Conservation (phyloP, 1,284 basidiomycete genomes). For the Meripilus lineatus region DNA sequence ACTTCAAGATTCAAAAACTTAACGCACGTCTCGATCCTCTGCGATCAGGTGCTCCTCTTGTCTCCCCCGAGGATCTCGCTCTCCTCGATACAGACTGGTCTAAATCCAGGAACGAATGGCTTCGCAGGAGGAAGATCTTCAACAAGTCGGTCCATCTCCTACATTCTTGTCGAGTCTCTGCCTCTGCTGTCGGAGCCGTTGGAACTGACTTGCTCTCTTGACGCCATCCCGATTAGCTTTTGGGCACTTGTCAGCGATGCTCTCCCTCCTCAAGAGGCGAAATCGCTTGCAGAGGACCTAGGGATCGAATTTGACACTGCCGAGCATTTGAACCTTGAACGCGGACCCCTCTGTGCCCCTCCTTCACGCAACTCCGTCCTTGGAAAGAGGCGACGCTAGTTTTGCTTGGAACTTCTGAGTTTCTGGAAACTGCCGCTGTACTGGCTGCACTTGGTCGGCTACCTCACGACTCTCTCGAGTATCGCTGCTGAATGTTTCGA, state of each 20-base stretch:
- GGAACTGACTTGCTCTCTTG: not conserved
- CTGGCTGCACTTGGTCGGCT: no score
- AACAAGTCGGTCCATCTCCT: conserved; percentile 45
- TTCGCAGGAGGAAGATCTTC: conserved; percentile 62
- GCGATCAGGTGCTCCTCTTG: conserved; percentile 56
- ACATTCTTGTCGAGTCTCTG: not conserved
- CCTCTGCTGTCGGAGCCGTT: not conserved
- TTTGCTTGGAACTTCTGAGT: no score
- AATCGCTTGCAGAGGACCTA: conserved; percentile 61
- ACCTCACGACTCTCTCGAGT: no score
- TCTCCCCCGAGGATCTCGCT: conserved; percentile 62
- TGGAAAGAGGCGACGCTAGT: conserved; percentile 18
- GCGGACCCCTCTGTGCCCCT: conserved; percentile 39
- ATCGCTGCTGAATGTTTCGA: no score
- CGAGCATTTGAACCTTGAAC: conserved; percentile 59
- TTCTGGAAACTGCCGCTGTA: no score
- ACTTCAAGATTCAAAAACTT: conserved; percentile 45
- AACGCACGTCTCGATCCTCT: conserved; percentile 55
- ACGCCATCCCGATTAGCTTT: conserved; percentile 41
- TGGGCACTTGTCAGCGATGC: conserved; percentile 70
- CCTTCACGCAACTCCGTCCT: conserved; percentile 6
- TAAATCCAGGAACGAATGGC: conserved; percentile 72
- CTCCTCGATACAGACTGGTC: conserved; percentile 62
- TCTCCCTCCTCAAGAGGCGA: conserved; percentile 57
- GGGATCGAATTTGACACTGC: conserved; percentile 69